Percentiles rank a stretch among this genome's conserved stretches.
Conservation (phyloP, 495 filamentous ascomycete species). For the Tuber indicum region DNA sequence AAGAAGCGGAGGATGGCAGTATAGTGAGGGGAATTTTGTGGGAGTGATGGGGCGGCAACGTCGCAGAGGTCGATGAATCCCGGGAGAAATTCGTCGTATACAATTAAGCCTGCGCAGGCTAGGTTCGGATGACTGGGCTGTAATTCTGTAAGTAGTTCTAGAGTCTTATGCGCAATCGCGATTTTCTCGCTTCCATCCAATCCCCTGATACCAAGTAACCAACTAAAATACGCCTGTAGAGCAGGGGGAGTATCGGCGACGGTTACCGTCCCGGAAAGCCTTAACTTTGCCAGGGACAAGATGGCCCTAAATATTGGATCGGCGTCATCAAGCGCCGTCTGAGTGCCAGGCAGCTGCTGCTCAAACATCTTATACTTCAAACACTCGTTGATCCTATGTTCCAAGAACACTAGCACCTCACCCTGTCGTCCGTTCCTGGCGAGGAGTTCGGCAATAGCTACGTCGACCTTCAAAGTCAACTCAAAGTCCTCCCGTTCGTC, state of each 20-base stretch:
- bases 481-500: slow-evolving; percentile 1
- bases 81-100: background rate
- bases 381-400: background rate
- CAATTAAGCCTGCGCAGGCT: background rate
- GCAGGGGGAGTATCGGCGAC: background rate
- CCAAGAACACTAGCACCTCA: background rate
- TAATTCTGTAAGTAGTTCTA: background rate
- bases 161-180: background rate
- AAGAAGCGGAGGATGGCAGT: background rate
- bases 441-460: background rate
- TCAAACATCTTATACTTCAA: background rate
- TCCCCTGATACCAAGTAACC: background rate
- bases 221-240: background rate
- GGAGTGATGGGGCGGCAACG: background rate
- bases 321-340: background rate
- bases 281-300: background rate
- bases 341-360: background rate
- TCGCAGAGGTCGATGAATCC: background rate
- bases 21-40: background rate
- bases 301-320: background rate
- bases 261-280: background rate
- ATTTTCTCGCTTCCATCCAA: background rate
- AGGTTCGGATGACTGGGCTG: background rate
- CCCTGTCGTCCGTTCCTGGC: background rate
- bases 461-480: background rate